A percentile compares a stretch with the other conserved stretches of the same genome.
Evolutionary conservation across 1,284 basidiomycete genomes (phyloP).

Genomic region (Fomitiporia mediterranea): DNA sequence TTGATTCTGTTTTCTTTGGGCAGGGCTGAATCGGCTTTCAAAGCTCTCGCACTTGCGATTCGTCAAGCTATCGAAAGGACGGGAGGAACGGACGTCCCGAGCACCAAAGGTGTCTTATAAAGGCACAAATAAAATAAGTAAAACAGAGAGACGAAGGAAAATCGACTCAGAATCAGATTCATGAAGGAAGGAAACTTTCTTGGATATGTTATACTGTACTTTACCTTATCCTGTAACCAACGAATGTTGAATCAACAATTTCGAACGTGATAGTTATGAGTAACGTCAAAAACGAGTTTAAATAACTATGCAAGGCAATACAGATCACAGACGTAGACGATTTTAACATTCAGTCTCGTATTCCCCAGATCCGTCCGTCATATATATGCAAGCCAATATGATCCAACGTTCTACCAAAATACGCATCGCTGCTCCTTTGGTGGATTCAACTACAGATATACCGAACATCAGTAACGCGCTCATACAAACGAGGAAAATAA

Average conservation of each 20-base stretch:
- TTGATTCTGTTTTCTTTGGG: conserved; percentile 7
- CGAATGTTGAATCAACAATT: no score
- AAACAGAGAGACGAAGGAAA: no score
- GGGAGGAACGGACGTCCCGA: conserved; percentile 89
- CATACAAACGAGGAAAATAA: neutral
- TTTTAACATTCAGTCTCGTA: no score
- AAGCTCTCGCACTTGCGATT: conserved; percentile 94
- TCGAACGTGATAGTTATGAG: no score
- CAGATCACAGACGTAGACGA: no score
- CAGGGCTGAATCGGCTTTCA: conserved; percentile 96
- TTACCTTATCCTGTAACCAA: no score
- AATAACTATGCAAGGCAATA: no score
- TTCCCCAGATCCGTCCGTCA: no score
- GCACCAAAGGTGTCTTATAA: conserved; percentile 90
- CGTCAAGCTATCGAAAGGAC: conserved; percentile 90
- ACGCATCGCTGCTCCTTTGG: conserved; percentile 20
- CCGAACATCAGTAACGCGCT: neutral
- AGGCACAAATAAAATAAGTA: neutral
- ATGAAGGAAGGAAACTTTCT: no score
- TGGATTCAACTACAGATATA: conserved; percentile 23
- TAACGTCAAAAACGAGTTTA: no score
- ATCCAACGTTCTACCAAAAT: conserved; percentile 5
- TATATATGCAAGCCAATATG: no score
- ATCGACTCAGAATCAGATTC: no score
- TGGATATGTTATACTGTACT: neutral